Conservation (phyloP, 441 rosid genomes). For the Corymbia citriodora region DNA sequence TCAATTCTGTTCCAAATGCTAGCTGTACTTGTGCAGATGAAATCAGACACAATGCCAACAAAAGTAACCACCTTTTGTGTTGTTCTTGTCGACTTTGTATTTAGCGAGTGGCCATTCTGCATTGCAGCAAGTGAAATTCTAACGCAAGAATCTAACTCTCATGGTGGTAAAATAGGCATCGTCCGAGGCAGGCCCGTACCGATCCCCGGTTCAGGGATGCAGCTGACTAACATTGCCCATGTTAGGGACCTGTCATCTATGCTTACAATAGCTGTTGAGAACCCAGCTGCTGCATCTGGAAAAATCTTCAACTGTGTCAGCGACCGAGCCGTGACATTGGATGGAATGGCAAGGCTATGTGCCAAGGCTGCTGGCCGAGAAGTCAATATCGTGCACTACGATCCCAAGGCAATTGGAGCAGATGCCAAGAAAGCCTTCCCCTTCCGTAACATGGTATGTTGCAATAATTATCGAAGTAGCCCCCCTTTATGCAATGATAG, state of each 20-base stretch:
- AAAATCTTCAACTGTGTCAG: slow-evolving; percentile 86
- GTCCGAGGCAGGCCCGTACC: slow-evolving; percentile 78
- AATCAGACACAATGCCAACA: not conserved
- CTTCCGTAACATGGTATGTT: slow-evolving; percentile 78
- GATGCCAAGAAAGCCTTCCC: slow-evolving; percentile 96
- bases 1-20: not conserved
- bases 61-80: not conserved
- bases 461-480: not conserved
- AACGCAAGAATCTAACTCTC: not conserved
- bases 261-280: slow-evolving; percentile 69
- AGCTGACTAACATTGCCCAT: slow-evolving; percentile 75
- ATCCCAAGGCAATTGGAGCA: slow-evolving; percentile 73
- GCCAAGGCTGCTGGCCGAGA: slow-evolving; percentile 79
- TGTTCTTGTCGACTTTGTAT: not conserved
- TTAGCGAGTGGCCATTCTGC: not conserved
- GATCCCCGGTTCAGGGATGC: slow-evolving; percentile 94
- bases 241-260: slow-evolving; percentile 83
- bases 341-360: slow-evolving; percentile 93
- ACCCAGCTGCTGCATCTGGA: slow-evolving; percentile 55
- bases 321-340: slow-evolving; percentile 90
- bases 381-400: slow-evolving; percentile 74
- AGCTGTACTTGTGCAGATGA: not conserved
- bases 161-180: slow-evolving; percentile 47
- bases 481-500: not conserved
- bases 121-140: not conserved